Percentiles rank a stretch among this genome's conserved stretches.
Evolutionary conservation across 495 filamentous ascomycete species (phyloP).

Genomic region (Penicillium daleae): DNA sequence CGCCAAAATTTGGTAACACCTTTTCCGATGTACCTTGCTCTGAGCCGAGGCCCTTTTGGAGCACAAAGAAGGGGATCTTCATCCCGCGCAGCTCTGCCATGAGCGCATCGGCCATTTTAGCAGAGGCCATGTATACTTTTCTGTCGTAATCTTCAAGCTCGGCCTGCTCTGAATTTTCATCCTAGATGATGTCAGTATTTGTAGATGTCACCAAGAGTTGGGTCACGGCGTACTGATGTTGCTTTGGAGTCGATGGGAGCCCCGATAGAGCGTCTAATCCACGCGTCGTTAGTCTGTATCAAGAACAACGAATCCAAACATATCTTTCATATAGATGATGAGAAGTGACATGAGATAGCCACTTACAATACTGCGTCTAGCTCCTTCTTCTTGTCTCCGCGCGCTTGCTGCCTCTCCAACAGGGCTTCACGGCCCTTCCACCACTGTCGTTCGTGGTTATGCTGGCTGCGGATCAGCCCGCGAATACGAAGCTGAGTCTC

Average conservation of each 20-base stretch:
- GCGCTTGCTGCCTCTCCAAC: constrained; percentile 49
- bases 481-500: constrained; percentile 42
- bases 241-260: constrained; percentile 41
- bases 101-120: constrained; percentile 62
- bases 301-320: background rate
- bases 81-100: constrained; percentile 56
- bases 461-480: constrained; percentile 65
- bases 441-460: constrained; percentile 68
- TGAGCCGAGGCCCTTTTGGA: constrained; percentile 39
- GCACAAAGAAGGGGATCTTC: constrained; percentile 69
- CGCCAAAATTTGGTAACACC: constrained; percentile 7
- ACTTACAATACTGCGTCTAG: constrained; percentile 55
- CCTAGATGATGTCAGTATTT: constrained; percentile 26
- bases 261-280: constrained; percentile 44
- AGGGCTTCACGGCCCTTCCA: constrained; percentile 58
- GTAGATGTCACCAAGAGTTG: background rate
- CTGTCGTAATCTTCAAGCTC: constrained; percentile 62
- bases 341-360: background rate
- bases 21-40: constrained; percentile 3
- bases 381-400: constrained; percentile 55
- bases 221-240: constrained; percentile 34
- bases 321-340: background rate
- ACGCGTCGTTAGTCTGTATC: background rate
- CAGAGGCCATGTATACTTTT: constrained; percentile 63
- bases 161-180: constrained; percentile 49